Evolutionary conservation across 805 yeast species (phyloP), one percentile per base, ranked within the genome.

Genomic region (Wickerhamiella sergipiensis): DNA sequence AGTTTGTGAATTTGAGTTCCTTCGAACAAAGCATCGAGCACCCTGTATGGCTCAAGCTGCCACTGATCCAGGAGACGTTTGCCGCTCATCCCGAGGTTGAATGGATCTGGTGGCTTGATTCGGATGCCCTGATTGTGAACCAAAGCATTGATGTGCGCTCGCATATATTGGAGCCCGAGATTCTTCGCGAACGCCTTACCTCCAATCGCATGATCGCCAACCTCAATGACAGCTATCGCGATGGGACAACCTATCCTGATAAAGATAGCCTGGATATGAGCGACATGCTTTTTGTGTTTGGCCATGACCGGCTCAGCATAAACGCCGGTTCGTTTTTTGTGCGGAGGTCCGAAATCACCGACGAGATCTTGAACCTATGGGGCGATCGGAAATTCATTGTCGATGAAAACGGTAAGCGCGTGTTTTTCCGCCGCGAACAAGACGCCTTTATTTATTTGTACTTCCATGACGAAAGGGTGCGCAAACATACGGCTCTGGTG

Each of bases 91-190:
- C 70, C 5, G 57, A 61, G 2, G 68, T 62, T 18, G 66, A 67
- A 48, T 67, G 71, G 71, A 57, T 67, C 24, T 67, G 68, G 68
- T 67, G 69, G 70, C 57, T 67, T 21, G 71, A 67, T 50, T 56
- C 60, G 7, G 71, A 67, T 38, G 62, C 64, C 13, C 55, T 67
- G 23, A 61, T 67, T 48, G 64, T 64, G 63, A 64, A 66, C 45
- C 60, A 61, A 5, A 40, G 56, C 7, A 23, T 61, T 19, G 64
- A 62, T 22, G 50, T 67, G 6, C 63, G 59, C 4, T 44, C 51
- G 10, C 63, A 64, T 42, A 21, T 67, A 2, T 55, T 67, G 12
- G 49, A 57, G 24, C 65, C 65, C 6, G 48, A 55, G 8, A 62
- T 57, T 2, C 46, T 67, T 46, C 47, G 46, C 19, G 48, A 61